A percentile compares a stretch with the other conserved stretches of the same genome.
These are phyloP conservation scores for Cicer chorassanicum DNA, from an alignment of 306 rosid genomes.

Conservation along the genomic window DNA sequence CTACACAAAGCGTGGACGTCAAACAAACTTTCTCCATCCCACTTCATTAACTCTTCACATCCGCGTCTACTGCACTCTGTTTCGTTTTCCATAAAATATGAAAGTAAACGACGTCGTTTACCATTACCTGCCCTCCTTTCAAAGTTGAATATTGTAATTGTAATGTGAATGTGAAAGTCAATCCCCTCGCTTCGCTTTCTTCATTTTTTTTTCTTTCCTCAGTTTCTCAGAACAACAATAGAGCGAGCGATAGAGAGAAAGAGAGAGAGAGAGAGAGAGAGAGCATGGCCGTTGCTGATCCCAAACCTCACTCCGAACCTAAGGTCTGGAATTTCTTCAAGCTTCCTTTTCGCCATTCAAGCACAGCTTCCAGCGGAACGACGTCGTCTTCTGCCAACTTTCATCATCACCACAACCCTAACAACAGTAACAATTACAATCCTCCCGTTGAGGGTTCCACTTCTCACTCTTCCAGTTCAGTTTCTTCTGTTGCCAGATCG, in stretches of 20 bases:
- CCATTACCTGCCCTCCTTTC: neutral
- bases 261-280: neutral
- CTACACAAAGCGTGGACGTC: neutral
- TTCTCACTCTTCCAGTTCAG: conserved; percentile 62
- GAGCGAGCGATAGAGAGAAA: neutral
- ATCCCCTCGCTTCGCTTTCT: neutral
- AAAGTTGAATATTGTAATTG: neutral
- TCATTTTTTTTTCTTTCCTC: neutral
- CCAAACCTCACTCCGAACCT: conserved; percentile 75
- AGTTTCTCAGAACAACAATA: neutral
- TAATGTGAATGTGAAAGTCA: conserved; percentile 32
- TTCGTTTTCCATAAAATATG: neutral
- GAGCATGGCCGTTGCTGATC: conserved; percentile 74
- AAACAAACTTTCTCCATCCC: conserved; percentile 2
- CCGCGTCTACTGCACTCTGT: conserved; percentile 32
- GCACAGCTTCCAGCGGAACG: conserved; percentile 45
- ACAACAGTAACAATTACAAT: conserved; percentile 26
- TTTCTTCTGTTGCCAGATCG: conserved; percentile 91
- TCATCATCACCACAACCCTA: conserved; percentile 27
- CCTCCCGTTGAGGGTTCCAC: conserved; percentile 61
- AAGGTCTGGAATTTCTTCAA: conserved; percentile 90
- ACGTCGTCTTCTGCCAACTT: conserved; percentile 46
- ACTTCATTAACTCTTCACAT: conserved; percentile 21
- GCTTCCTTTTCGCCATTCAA: conserved; percentile 74
- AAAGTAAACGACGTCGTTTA: conserved; percentile 46